phyloP scores from a whole-genome alignment of 441 rosid species.

The Gossypium laxum region DNA sequence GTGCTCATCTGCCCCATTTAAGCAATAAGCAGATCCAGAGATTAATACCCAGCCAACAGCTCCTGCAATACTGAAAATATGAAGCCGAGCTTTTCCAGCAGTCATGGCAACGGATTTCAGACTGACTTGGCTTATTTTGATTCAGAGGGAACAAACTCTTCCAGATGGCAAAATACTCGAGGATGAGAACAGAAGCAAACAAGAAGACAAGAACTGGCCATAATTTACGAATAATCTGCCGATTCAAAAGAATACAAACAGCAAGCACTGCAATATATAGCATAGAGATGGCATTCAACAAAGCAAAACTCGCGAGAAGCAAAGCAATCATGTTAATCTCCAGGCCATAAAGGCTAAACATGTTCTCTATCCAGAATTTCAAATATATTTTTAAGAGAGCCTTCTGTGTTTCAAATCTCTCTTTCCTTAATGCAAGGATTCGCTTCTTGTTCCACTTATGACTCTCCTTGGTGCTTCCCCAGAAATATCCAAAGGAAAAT shows the following conservation, averaged over 20 bases:
- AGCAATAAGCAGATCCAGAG: slow-evolving; percentile 17
- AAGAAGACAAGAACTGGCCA: slow-evolving; percentile 82
- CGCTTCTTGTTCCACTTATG: slow-evolving; percentile 83
- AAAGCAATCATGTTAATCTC: slow-evolving; percentile 93
- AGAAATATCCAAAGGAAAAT: slow-evolving; percentile 74
- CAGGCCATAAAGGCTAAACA: slow-evolving; percentile 91
- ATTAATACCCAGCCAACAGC: slow-evolving; percentile 85
- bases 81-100: slow-evolving; percentile 71
- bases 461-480: slow-evolving; percentile 86
- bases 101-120: slow-evolving; percentile 58
- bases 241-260: slow-evolving; percentile 63
- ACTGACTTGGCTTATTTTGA: slow-evolving; percentile 37
- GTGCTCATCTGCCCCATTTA: not conserved
- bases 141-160: slow-evolving; percentile 42
- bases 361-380: slow-evolving; percentile 91
- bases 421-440: slow-evolving; percentile 62
- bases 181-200: slow-evolving; percentile 71
- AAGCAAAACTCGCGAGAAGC: slow-evolving; percentile 85
- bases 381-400: slow-evolving; percentile 57
- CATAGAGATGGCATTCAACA: slow-evolving; percentile 85
- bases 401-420: slow-evolving; percentile 87
- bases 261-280: slow-evolving; percentile 78
- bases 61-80: slow-evolving; percentile 57
- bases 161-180: slow-evolving; percentile 81
- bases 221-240: slow-evolving; percentile 50